Evolutionary conservation across 2,329 filamentous ascomycete genomes (phyloP).

Genomic region (Fusarium luffae): DNA sequence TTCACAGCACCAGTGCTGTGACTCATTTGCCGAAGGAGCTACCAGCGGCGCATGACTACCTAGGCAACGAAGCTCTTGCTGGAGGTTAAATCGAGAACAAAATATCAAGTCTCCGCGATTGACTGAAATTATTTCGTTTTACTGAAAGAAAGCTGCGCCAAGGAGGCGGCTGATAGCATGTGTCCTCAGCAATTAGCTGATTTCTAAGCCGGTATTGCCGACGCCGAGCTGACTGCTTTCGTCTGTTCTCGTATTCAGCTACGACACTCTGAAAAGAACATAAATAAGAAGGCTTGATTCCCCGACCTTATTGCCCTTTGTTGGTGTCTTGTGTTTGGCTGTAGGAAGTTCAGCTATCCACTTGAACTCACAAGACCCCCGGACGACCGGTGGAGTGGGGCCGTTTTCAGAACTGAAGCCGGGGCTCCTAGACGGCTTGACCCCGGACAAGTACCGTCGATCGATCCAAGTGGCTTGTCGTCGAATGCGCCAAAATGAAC

Average conservation of each 20-base stretch:
- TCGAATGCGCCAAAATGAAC: neutral
- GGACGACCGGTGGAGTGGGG: no score
- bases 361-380: no score
- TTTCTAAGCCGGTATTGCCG: conserved; percentile 3
- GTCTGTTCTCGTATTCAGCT: neutral
- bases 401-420: neutral
- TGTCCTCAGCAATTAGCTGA: neutral
- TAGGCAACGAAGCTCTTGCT: conserved; percentile 7
- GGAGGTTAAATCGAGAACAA: neutral
- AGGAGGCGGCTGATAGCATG: neutral
- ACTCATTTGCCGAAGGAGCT: conserved; percentile 27
- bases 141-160: neutral
- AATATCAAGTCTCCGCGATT: neutral
- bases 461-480: conserved; percentile 2
- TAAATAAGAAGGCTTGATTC: conserved; percentile 1
- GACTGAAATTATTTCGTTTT: neutral
- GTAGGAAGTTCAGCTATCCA: no score
- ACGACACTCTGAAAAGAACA: neutral
- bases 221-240: neutral
- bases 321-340: neutral
- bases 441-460: neutral
- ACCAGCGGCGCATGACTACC: neutral
- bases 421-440: neutral
- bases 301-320: neutral
- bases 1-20: conserved; percentile 4